A percentile compares a stretch with the other conserved stretches of the same genome.
Conservation (phyloP, 1,139 yeast species). For the Nakaseomyces bracarensis region DNA sequence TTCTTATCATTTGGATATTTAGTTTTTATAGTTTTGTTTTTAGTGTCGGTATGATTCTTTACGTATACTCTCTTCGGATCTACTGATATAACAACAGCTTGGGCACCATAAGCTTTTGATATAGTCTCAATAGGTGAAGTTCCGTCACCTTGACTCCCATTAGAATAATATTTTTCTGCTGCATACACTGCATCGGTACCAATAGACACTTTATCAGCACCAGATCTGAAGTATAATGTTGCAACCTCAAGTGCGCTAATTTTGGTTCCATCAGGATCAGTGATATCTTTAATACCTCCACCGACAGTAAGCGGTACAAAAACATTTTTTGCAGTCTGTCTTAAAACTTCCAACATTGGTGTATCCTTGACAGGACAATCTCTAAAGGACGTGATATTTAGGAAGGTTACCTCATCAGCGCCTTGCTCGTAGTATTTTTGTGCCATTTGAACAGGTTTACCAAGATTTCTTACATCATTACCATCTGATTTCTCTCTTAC, state of each 20-base stretch:
- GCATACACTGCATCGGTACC: conserved; percentile 95
- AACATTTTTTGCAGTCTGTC: conserved; percentile 74
- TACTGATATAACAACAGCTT: conserved; percentile 94
- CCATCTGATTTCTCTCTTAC: conserved; percentile 63
- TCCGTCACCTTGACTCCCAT: conserved; percentile 54
- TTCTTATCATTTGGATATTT: conserved; percentile 69
- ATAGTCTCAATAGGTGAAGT: conserved; percentile 84
- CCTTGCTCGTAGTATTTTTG: conserved; percentile 85
- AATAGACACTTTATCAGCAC: conserved; percentile 95
- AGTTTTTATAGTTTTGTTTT: conserved; percentile 55
- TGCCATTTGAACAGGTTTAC: conserved; percentile 93
- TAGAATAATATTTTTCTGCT: conserved; percentile 69
- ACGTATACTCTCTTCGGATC: conserved; percentile 89
- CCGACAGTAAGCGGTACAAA: conserved; percentile 97
- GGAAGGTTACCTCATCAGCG: conserved; percentile 91
- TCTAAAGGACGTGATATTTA: conserved; percentile 90
- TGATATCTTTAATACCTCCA: conserved; percentile 88
- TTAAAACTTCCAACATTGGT: conserved; percentile 88
- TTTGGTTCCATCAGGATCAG: conserved; percentile 68
- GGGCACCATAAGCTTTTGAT: conserved; percentile 84
- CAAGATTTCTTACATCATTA: conserved; percentile 72
- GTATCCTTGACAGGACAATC: conserved; percentile 85
- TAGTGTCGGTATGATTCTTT: conserved; percentile 47
- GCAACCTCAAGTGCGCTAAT: conserved; percentile 89
- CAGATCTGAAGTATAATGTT: conserved; percentile 80